A percentile compares a stretch with the other conserved stretches of the same genome.
phyloP scores from a whole-genome alignment of 139 green algal species.

The Gonium pectorale region DNA sequence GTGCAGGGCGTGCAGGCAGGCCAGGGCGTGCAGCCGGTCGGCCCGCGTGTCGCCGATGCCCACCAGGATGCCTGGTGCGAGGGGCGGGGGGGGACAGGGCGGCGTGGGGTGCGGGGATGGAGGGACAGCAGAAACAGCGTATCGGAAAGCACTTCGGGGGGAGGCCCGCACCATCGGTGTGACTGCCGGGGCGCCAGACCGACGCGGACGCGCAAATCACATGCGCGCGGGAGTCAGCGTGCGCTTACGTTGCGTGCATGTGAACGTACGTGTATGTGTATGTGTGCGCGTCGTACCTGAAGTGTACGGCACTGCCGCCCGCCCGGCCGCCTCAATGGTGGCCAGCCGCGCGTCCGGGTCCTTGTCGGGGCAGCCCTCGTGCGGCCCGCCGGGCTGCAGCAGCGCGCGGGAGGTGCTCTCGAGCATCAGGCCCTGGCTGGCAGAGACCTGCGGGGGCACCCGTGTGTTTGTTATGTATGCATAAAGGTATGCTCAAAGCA shows the following conservation, averaged over 20 bases:
- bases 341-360: conserved; percentile 67
- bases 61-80: conserved; percentile 76
- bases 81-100: background rate
- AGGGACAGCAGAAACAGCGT: too few relatives aligned
- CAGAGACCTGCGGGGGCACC: conserved; percentile 63
- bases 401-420: conserved; percentile 69
- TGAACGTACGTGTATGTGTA: too few relatives aligned
- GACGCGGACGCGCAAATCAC: too few relatives aligned
- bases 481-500: too few relatives aligned
- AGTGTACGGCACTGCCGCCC: conserved; percentile 82
- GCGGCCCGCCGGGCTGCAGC: conserved; percentile 68
- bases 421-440: conserved; percentile 91
- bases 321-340: conserved; percentile 76
- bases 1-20: conserved; percentile 69
- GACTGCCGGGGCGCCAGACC: too few relatives aligned
- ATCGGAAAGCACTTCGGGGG: too few relatives aligned
- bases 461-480: too few relatives aligned
- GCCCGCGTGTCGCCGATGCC: conserved; percentile 85
- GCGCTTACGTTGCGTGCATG: too few relatives aligned
- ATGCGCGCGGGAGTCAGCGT: too few relatives aligned
- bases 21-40: conserved; percentile 76
- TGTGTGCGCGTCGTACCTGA: conserved; percentile 51
- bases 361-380: conserved; percentile 90
- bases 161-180: too few relatives aligned
- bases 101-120: too few relatives aligned